A percentile compares a stretch with the other conserved stretches of the same genome.
Evolutionary conservation across 2,329 filamentous ascomycete genomes (phyloP).

Genomic region (Iodosphaeria phyllophila): DNA sequence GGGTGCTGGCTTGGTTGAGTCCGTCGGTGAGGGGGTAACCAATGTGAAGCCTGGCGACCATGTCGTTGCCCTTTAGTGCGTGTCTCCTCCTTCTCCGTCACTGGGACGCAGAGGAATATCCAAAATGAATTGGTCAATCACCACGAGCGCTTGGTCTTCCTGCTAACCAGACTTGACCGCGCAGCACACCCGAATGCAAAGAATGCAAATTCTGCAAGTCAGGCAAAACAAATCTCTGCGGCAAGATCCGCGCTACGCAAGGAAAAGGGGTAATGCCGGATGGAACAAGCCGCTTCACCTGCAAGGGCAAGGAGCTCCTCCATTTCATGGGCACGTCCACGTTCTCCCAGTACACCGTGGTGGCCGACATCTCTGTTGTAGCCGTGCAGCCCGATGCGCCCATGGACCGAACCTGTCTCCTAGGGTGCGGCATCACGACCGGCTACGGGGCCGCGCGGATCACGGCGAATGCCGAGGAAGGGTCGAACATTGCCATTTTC

Average conservation of each 20-base stretch:
- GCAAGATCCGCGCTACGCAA: constrained; percentile 95
- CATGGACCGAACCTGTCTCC: constrained; percentile 88
- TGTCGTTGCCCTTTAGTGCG: constrained; percentile 73
- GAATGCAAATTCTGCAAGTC: constrained; percentile 99
- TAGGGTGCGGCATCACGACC: constrained; percentile 96
- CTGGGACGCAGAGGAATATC: background rate
- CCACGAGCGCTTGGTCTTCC: constrained; percentile 2
- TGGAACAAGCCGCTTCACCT: constrained; percentile 84
- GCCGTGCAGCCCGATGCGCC: constrained; percentile 78
- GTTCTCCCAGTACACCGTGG: constrained; percentile 97
- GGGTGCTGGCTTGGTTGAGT: constrained; percentile 82
- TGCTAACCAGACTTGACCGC: constrained; percentile 3
- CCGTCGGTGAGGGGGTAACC: constrained; percentile 84
- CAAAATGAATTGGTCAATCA: background rate
- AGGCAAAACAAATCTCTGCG: constrained; percentile 97
- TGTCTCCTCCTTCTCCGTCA: background rate
- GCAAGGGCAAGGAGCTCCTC: constrained; percentile 84
- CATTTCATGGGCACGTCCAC: constrained; percentile 99
- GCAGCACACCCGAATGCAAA: constrained; percentile 82
- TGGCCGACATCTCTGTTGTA: constrained; percentile 95
- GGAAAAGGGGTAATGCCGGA: constrained; percentile 95
- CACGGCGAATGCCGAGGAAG: constrained; percentile 81
- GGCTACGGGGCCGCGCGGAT: constrained; percentile 92
- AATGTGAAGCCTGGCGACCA: constrained; percentile 87
- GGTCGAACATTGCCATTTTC: constrained; percentile 79